Conservation (phyloP, 2,329 filamentous ascomycete species). For the Biscogniauxia mediterranea region DNA sequence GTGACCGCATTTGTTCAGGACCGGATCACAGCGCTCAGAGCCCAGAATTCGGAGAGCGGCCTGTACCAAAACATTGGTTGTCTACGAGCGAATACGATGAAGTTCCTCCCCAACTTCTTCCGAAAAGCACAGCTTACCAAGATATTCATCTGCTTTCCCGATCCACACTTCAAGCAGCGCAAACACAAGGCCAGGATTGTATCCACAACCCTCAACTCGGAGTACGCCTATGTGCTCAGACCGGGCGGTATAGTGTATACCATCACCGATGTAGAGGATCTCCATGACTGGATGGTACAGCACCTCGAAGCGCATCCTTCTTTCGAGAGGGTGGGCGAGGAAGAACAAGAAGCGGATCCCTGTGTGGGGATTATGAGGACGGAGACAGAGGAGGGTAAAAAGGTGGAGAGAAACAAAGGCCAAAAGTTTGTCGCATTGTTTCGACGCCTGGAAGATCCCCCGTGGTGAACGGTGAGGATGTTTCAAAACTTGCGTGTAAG, state of each 20-base stretch:
- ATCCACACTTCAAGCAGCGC: slow-evolving; percentile 94
- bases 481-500: slow-evolving; percentile 1
- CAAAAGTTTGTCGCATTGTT: slow-evolving; percentile 91
- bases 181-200: slow-evolving; percentile 98
- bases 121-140: slow-evolving; percentile 74
- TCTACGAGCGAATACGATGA: slow-evolving; percentile 94
- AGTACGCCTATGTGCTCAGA: slow-evolving; percentile 84
- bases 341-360: slow-evolving; percentile 65
- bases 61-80: slow-evolving; percentile 85
- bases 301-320: slow-evolving; percentile 77
- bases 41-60: slow-evolving; percentile 52
- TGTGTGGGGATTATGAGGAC: slow-evolving; percentile 73
- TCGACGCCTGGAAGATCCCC: slow-evolving; percentile 73
- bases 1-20: slow-evolving; percentile 91
- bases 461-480: slow-evolving; percentile 53
- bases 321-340: slow-evolving; percentile 72
- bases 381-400: slow-evolving; percentile 96
- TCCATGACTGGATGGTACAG: slow-evolving; percentile 89
- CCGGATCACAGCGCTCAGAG: slow-evolving; percentile 77
- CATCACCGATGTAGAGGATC: slow-evolving; percentile 93
- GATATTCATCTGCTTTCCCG: slow-evolving; percentile 97
- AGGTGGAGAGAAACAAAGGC: slow-evolving; percentile 87
- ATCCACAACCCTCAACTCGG: slow-evolving; percentile 80
- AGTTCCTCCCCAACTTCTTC: slow-evolving; percentile 99
- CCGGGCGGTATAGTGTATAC: slow-evolving; percentile 90